Base-by-base conservation (phyloP, 352 stramenopile genomes). In the Globisporangium carolinianum region DNA sequence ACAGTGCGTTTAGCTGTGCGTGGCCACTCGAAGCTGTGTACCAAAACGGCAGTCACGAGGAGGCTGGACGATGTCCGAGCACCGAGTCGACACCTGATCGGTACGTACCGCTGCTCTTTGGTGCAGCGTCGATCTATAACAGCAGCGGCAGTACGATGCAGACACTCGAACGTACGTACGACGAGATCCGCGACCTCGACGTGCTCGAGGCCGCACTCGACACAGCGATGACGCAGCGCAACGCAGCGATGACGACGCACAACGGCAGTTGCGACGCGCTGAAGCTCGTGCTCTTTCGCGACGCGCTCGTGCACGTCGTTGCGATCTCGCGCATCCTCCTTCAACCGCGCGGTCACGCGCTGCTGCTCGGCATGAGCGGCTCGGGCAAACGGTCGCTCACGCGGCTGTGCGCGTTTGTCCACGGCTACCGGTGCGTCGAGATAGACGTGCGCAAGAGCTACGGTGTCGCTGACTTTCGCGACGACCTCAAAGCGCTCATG, bases 361-460 rank as follows among this genome's bases (percentile, higher is more conserved):
- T 97, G 50, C 64, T 97, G 11, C 73, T 97, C 17, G 90, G 90
- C 10, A 89, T 97, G 57, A 86, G 88, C 6, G 90, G 90, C 0
- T 91, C 75, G 14, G 90, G 90, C 0, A 86, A 95, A 24, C 83
- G 93, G 6, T 94, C 75, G 10, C 67, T 97, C 3, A 77, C 85
- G 4, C 62, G 87, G 17, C 63, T 97, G 6, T 79, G 81, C 43
- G 69, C 80, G 0, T 97, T 89, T 43, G 65, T 96, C 60, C 79
- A 75, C 10, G 82, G 75, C 4, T 91, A 89, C 42, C 63, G 65
- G 7, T 83, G 79, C 41, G 86, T 91, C 53, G 82, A 88, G 47
- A 89, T 97, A 37, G 89, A 96, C 39, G 57, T 95, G 41, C 85
- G 75, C 12, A 96, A 96, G 55, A 80, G 79, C n/a, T 96, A 93